phyloP scores from a whole-genome alignment of 2,329 filamentous ascomycete genomes.

The Verticillium albo-atrum region DNA sequence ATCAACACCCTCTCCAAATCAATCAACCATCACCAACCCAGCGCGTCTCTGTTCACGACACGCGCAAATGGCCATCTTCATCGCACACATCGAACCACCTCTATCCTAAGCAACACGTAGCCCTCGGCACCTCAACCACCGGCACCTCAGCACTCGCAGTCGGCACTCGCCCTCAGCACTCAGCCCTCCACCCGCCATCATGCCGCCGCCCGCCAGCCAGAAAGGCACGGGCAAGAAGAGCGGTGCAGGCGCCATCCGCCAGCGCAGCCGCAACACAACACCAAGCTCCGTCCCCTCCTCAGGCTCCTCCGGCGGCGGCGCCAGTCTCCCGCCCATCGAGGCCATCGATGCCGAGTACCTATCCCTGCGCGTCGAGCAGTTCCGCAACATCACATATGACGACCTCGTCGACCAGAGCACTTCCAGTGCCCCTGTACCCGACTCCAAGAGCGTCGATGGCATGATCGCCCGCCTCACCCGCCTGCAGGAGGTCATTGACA shows the following conservation, averaged over 20 bases:
- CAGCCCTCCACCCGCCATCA: slow-evolving; percentile 31
- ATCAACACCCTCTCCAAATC: not conserved
- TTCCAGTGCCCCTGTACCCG: slow-evolving; percentile 53
- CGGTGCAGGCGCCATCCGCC: slow-evolving; percentile 55
- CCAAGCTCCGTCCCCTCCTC: slow-evolving; percentile 52
- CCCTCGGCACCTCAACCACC: not conserved
- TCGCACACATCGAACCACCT: not conserved
- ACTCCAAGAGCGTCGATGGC: slow-evolving; percentile 59
- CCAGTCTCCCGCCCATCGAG: slow-evolving; percentile 50
- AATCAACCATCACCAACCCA: not conserved
- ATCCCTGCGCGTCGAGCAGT: slow-evolving; percentile 55
- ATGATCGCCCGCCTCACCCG: slow-evolving; percentile 60
- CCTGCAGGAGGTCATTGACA: slow-evolving; percentile 63
- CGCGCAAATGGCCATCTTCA: not conserved
- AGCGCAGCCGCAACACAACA: slow-evolving; percentile 74
- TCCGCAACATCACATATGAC: slow-evolving; percentile 60
- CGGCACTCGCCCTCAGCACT: too few relatives aligned
- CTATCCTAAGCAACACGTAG: not conserved
- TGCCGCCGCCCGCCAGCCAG: slow-evolving; percentile 56
- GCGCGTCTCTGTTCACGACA: not conserved
- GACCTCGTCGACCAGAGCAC: slow-evolving; percentile 63
- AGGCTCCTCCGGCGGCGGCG: too few relatives aligned
- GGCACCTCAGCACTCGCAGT: not conserved
- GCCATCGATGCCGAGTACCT: slow-evolving; percentile 61
- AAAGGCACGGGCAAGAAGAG: slow-evolving; percentile 64